phyloP scores from a whole-genome alignment of 768 basidiomycete genomes.

The Mycena indigotica region DNA sequence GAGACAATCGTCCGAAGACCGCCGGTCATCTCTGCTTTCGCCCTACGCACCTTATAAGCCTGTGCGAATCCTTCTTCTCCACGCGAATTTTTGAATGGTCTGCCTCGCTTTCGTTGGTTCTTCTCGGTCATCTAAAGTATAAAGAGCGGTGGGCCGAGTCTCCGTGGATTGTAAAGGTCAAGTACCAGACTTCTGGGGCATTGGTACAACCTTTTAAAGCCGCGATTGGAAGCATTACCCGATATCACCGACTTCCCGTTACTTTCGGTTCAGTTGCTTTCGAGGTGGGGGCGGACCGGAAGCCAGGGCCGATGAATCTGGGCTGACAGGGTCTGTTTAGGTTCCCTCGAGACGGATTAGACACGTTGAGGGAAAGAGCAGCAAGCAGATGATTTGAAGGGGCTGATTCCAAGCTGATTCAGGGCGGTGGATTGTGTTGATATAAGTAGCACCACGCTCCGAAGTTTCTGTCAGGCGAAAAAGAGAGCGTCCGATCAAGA shows the following conservation, averaged over 20 bases:
- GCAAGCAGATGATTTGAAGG: not conserved
- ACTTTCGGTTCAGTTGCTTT: not conserved
- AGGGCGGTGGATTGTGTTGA: not conserved
- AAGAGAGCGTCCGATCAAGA: not conserved
- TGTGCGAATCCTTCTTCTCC: too few species aligned
- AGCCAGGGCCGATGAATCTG: not conserved
- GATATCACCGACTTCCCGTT: not conserved
- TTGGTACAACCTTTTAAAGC: too few species aligned
- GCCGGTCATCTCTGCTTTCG: too few species aligned
- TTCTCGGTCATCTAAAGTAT: too few species aligned
- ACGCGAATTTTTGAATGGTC: too few species aligned
- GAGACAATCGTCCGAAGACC: too few species aligned
- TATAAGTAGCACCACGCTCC: slow-evolving; percentile 1
- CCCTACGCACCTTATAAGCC: too few species aligned
- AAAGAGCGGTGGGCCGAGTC: too few species aligned
- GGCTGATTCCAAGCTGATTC: not conserved
- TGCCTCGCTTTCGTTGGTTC: too few species aligned
- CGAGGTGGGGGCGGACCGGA: not conserved
- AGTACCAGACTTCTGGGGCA: too few species aligned
- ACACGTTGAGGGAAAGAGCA: not conserved
- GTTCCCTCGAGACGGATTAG: not conserved
- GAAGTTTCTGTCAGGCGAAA: not conserved
- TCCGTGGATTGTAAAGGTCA: too few species aligned
- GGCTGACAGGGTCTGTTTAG: not conserved
- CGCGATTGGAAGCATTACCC: not conserved